Evolutionary conservation across 768 basidiomycete genomes (phyloP).

Genomic region (Rhodotorula babjevae): DNA sequence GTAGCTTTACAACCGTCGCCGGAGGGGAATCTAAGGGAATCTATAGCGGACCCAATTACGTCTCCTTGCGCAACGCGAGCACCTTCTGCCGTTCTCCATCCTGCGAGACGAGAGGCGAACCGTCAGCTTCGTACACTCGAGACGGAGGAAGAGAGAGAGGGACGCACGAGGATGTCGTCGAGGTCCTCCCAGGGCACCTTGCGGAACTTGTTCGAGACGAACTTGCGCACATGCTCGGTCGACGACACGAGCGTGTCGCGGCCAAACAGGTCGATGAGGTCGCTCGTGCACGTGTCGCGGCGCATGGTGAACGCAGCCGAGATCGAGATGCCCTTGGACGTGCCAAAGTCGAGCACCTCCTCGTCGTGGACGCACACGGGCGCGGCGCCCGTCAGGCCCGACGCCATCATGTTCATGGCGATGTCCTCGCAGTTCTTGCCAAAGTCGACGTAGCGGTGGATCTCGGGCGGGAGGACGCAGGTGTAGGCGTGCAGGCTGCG

Average conservation of each 20-base stretch:
- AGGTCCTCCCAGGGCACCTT: neutral
- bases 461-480: neutral
- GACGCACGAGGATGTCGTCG: neutral
- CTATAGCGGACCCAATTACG: too few species aligned
- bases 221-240: neutral
- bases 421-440: slow-evolving; percentile 5
- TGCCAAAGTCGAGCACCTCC: slow-evolving; percentile 1
- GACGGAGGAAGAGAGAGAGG: neutral
- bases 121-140: neutral
- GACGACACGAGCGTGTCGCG: neutral
- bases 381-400: neutral
- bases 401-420: slow-evolving; percentile 6
- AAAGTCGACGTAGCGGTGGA: neutral
- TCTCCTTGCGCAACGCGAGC: too few species aligned
- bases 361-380: neutral
- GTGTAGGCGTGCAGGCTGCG: slow-evolving; percentile 1
- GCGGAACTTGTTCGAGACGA: slow-evolving; percentile 4
- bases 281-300: neutral
- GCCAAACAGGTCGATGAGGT: neutral
- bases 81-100: too few species aligned
- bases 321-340: neutral
- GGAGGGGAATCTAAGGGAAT: too few species aligned
- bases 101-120: too few species aligned
- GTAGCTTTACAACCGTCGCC: too few species aligned
- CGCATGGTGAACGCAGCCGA: neutral